Evolutionary conservation across 805 yeast genomes (phyloP), one percentile per base, ranked within the genome.

Genomic region (Candida nitratophila): DNA sequence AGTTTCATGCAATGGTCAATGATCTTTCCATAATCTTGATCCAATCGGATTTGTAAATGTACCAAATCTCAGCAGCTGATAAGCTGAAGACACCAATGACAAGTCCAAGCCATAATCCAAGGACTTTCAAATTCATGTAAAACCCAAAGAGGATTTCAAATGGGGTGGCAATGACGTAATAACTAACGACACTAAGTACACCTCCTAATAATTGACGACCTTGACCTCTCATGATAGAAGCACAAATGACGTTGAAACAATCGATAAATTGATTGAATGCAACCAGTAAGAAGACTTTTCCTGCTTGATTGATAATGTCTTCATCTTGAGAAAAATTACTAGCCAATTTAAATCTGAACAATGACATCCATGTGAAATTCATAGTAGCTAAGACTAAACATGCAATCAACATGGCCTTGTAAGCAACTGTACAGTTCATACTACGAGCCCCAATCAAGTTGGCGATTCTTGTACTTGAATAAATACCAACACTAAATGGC

Each of bases 191-290:
- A 53, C 73, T 73, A 44, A 74, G 56, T 37, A 65, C 53, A 1
- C 79, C 77, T 1, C 80, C 81, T 34, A 76, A 69, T 46, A 65
- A 65, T 51, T 76, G 81, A 49, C 80, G 54, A 5, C 80, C 80
- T 52, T 76, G 80, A 20, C 80, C 79, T 48, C 80, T 57, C 48
- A 76, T 63, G 4, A 74, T 56, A 0, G 79, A 78, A 1, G 71
- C 71, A 37, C 74, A 61, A 6, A 71, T 54, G 44, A 77, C 69
- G 22, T 74, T 60, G 40, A 73, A 52, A 43, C 71, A 69, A 48
- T 76, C 80, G 47, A 70, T 65, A 36, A 74, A 59, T 54, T 76
- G 80, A 49, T 71, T 74, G n/a, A 74, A 43, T 1, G 76, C 73
- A 1, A 74, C 77, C n/a, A 75, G 55, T 14, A 70, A 52, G 42